Evolutionary conservation across 2,329 filamentous ascomycete species (phyloP).

Genomic region (Talaromyces sp.): DNA sequence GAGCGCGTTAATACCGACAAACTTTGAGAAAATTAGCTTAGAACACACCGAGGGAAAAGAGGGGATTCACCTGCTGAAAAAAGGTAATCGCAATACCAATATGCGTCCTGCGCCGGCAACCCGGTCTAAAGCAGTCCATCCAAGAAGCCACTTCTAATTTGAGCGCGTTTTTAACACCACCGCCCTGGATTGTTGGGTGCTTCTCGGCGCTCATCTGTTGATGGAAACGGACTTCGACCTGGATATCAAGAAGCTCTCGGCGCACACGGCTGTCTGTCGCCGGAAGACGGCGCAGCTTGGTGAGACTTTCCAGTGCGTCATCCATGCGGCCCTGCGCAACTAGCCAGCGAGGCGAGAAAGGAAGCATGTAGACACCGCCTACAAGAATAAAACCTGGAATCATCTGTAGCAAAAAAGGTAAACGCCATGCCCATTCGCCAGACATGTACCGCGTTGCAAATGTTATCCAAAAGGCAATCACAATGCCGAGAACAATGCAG

Average conservation of each 20-base stretch:
- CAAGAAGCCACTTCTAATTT: slow-evolving; percentile 40
- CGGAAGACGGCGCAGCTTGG: slow-evolving; percentile 47
- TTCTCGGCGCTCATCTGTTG: slow-evolving; percentile 38
- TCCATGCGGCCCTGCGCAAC: slow-evolving; percentile 43
- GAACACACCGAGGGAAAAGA: not conserved
- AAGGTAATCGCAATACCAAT: slow-evolving; percentile 52
- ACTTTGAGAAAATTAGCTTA: slow-evolving; percentile 20
- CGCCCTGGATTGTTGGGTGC: slow-evolving; percentile 34
- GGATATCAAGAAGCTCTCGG: slow-evolving; percentile 47
- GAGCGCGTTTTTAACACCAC: slow-evolving; percentile 29
- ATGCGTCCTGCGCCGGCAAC: slow-evolving; percentile 47
- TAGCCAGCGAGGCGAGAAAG: slow-evolving; percentile 54
- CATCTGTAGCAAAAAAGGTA: slow-evolving; percentile 47
- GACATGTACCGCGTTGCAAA: slow-evolving; percentile 41
- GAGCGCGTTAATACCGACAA: slow-evolving; percentile 52
- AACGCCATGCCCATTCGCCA: slow-evolving; percentile 43
- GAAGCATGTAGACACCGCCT: slow-evolving; percentile 40
- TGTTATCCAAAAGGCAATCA: slow-evolving; percentile 39
- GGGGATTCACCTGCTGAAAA: slow-evolving; percentile 45
- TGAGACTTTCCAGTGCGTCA: slow-evolving; percentile 46
- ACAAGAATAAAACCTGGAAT: slow-evolving; percentile 34
- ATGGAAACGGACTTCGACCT: slow-evolving; percentile 51
- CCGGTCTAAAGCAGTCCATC: slow-evolving; percentile 45
- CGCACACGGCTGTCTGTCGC: slow-evolving; percentile 46
- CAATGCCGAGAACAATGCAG: slow-evolving; percentile 38